phyloP scores from a whole-genome alignment of 2,329 filamentous ascomycete genomes.

The Talaromyces funiculosus region DNA sequence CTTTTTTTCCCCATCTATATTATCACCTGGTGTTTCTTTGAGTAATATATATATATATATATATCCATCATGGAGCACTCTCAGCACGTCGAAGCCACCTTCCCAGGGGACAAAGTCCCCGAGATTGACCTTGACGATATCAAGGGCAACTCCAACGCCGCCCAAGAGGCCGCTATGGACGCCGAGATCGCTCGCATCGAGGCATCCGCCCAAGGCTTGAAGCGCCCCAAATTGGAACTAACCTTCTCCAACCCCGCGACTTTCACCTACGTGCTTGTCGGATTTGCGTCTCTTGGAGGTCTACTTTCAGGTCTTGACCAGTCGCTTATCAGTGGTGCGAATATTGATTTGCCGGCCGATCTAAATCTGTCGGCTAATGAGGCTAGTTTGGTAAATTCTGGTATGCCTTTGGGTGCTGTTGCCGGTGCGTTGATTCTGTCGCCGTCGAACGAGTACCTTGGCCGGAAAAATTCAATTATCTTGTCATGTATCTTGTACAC shows the following conservation, averaged over 20 bases:
- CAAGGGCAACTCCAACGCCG: slow-evolving; percentile 18
- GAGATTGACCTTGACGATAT: slow-evolving; percentile 25
- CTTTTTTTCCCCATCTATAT: not conserved
- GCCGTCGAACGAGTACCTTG: slow-evolving; percentile 62
- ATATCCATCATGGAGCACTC: slow-evolving; percentile 10
- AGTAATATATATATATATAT: not conserved
- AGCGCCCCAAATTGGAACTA: slow-evolving; percentile 36
- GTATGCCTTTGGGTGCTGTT: slow-evolving; percentile 67
- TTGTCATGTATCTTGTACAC: slow-evolving; percentile 66
- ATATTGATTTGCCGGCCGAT: slow-evolving; percentile 57
- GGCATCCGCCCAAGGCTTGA: slow-evolving; percentile 20
- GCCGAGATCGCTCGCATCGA: slow-evolving; percentile 27
- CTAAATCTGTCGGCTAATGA: slow-evolving; percentile 52
- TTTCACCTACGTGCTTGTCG: slow-evolving; percentile 64
- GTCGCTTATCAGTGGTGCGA: slow-evolving; percentile 64
- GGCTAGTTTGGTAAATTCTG: slow-evolving; percentile 62
- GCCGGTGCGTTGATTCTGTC: slow-evolving; percentile 63
- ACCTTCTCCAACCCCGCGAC: slow-evolving; percentile 57
- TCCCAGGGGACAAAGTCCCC: slow-evolving; percentile 21
- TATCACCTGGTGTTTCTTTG: not conserved
- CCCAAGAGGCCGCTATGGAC: slow-evolving; percentile 29
- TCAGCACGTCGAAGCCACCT: slow-evolving; percentile 25
- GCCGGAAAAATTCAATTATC: slow-evolving; percentile 63
- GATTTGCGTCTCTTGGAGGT: slow-evolving; percentile 70
- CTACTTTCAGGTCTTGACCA: slow-evolving; percentile 68